Base-by-base conservation (phyloP, 768 basidiomycete species). In the Baorangia bicolor region DNA sequence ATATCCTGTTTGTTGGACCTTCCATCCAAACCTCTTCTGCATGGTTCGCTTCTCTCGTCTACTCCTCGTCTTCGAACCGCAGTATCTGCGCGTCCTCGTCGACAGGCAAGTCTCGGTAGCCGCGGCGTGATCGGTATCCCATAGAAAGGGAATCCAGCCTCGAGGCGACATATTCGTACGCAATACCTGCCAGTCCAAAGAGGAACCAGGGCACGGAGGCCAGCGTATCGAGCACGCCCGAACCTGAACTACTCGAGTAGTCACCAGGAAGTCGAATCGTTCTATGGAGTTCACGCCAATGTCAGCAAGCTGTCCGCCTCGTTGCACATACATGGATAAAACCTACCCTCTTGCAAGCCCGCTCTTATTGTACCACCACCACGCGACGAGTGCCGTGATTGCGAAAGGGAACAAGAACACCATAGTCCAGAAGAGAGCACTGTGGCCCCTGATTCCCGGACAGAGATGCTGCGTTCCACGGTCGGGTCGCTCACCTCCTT, bases 161-260 rank as follows among this genome's bases (percentile, higher is more conserved):
- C 21, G 81, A 83, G 0, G 77, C 66, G 2, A 86, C 77, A 72
- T 81, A 85, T 66, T 87, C 88, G 74, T 81, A 87, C 3, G 83
- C 89, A 54, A 92, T 84, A 2, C 88, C 84, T 0, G 78, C 81
- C 23, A 94, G 62, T 21, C 94, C 95, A 40, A 97, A 64, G 47
- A 96, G 68, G 78, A 90, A 95, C 86, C 88, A 95, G 0, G 95
- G 95, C 3, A 98, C 82, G 11, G 90, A 92, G 2, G 91, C 92
- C 39, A 97, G 66, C 4, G 91, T 94, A 21, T 79, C 85, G 54
- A 94, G 55, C 0, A 77, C 56, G 16, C 81, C 79, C 0, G 84
- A 79, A 5, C 81, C 77, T 6, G 68, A 55, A 23, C 67, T 57
- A 14, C 38, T 16, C 12, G 74, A 56, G 30, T 74, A 64, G 4